Base-by-base conservation (phyloP, 2,329 filamentous ascomycete genomes). In the Claviceps maximensis region DNA sequence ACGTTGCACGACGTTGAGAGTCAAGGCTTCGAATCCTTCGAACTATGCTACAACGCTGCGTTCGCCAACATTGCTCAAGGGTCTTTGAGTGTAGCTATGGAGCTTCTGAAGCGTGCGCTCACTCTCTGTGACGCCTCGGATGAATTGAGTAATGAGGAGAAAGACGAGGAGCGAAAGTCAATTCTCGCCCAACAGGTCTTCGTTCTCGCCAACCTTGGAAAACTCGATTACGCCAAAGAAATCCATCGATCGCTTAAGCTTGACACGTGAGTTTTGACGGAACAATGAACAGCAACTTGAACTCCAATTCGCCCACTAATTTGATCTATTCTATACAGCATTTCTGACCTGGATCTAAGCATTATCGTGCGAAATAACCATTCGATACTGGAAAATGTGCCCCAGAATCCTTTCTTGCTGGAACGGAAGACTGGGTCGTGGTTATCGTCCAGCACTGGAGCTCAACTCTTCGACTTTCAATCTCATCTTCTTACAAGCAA, bases 31-130 rank as follows among this genome's bases (percentile, higher is more conserved):
- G 85, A 89, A 57, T 79, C 83, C 2, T 93, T 93, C 60, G 88
- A 93, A 70, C 83, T 85, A 27, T 83, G 86, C 12, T 94, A 87
- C 70, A 94, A 94, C 66, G 78, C 81, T 25, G 87, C 86, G 9
- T 91, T 87, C 65, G 76, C 76, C 21, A 81, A 79, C 64, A 82
- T 93, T 60, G 84, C 85, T 15, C 74, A 80, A 47, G 84, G 82
- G 8, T 83, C 87, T 59, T 72, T 87, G 40, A 74, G 70, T 4
- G 77, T 81, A 58, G 87, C 81, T 1, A 75, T 80, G 23, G 71
- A 84, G 25, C 72, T 90, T 53, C 70, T 93, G 55, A 85, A 83
- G 67, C 76, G 83, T 52, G 83, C 88, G 2, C 78, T 77, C 59
- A 78, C 83, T 58, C 71, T 91, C 21, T 93, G 87, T 63, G 81